Percentiles rank a stretch among this genome's conserved stretches.
phyloP scores from a whole-genome alignment of 2,329 filamentous ascomycete genomes.

The Colletotrichum liriopes region DNA sequence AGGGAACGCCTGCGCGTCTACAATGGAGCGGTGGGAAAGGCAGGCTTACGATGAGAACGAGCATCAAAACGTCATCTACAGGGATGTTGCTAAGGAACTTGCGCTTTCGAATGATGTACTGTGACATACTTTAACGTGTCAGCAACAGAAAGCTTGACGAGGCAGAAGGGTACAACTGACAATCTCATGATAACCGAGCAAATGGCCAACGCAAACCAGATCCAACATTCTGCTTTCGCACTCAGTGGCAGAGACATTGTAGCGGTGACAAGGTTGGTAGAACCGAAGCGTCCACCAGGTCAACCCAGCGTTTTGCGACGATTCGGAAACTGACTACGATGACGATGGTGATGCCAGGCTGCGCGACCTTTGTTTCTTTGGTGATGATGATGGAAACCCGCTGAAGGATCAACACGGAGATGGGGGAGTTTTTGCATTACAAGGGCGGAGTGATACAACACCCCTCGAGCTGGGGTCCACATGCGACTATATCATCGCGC shows the following conservation, averaged over 20 bases:
- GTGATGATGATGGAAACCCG: not conserved
- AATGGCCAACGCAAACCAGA: slow-evolving; percentile 26
- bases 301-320: not conserved
- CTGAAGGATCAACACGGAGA: not conserved
- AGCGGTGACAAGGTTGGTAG: not conserved
- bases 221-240: slow-evolving; percentile 34
- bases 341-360: not conserved
- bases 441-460: not conserved
- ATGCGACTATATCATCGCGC: not conserved
- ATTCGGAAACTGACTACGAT: not conserved
- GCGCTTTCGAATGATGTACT: slow-evolving; percentile 33
- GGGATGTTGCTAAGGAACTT: slow-evolving; percentile 34
- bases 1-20: not conserved
- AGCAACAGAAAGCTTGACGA: not conserved
- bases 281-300: not conserved
- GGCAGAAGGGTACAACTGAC: not conserved
- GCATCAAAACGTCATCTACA: slow-evolving; percentile 35
- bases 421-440: not conserved
- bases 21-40: not conserved
- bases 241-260: slow-evolving; percentile 19
- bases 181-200: slow-evolving; percentile 29
- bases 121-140: slow-evolving; percentile 20
- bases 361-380: not conserved
- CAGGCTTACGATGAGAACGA: slow-evolving; percentile 23
- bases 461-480: not conserved